phyloP scores from a whole-genome alignment of 1,139 yeast genomes.

The Lodderomyces oxycetoniae region DNA sequence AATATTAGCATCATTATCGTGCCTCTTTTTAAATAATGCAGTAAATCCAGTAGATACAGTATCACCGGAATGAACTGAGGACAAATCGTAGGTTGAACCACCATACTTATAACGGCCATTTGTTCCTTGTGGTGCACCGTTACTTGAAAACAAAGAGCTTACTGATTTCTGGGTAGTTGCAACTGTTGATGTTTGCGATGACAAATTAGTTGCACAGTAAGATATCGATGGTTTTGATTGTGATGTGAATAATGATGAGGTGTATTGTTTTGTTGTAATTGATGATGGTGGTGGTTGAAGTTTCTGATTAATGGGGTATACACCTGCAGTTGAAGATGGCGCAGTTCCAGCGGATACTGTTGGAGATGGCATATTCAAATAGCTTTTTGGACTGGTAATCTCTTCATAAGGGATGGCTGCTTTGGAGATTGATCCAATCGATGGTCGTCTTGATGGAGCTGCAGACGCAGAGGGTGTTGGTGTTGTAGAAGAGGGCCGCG shows the following conservation, averaged over 20 bases:
- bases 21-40: constrained; percentile 21
- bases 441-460: background rate
- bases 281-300: no score
- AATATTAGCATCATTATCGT: constrained; percentile 12
- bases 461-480: constrained; percentile 2
- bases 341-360: no score
- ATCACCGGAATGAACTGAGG: constrained; percentile 28
- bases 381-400: no score
- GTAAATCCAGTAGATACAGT: constrained; percentile 33
- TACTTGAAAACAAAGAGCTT: constrained; percentile 8
- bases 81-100: constrained; percentile 19
- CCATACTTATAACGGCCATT: constrained; percentile 11
- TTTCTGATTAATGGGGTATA: no score
- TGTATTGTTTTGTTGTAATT: background rate
- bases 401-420: no score
- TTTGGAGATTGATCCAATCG: no score
- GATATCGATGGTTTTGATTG: constrained; percentile 3
- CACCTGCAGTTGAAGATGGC: no score
- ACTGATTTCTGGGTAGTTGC: constrained; percentile 4
- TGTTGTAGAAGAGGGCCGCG: constrained; percentile 3
- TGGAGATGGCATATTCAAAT: no score
- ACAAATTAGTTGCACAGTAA: constrained; percentile 5
- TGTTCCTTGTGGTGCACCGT: no score
- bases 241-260: background rate
- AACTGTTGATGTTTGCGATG: constrained; percentile 5